phyloP scores from a whole-genome alignment of 192 early-diverging fungal genomes.

The Umbelopsis ramanniana region DNA sequence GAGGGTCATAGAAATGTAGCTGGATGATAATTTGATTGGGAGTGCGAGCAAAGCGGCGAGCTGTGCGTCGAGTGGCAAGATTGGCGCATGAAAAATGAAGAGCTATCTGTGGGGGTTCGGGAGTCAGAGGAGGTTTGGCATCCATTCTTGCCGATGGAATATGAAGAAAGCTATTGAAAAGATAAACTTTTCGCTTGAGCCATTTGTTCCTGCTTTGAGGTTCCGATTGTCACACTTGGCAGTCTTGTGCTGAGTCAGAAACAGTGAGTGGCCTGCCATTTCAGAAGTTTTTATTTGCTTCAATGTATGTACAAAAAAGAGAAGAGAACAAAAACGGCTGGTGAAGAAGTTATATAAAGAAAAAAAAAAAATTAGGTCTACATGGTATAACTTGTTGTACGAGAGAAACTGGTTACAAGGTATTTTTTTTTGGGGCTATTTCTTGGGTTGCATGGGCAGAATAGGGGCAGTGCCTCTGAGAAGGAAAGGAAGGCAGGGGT shows the following conservation, averaged over 20 bases:
- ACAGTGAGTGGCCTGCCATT: neutral
- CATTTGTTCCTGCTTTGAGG: neutral
- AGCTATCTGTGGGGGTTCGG: constrained; percentile 16
- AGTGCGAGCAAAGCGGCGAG: neutral
- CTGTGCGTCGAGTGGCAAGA: neutral
- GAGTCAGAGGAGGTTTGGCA: constrained; percentile 9
- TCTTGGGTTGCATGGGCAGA: no score
- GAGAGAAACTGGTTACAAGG: neutral
- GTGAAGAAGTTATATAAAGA: neutral
- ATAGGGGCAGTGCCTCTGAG: neutral
- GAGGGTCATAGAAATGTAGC: constrained; percentile 13
- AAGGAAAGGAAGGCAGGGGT: neutral
- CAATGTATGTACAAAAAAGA: neutral
- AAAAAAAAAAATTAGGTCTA: constrained; percentile 9
- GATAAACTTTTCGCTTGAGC: neutral
- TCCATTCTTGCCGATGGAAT: neutral
- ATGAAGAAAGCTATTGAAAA: neutral
- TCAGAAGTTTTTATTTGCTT: neutral
- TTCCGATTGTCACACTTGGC: neutral
- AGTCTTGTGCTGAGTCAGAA: neutral
- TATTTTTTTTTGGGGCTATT: no score
- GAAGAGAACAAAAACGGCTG: neutral
- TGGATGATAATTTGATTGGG: constrained; percentile 6
- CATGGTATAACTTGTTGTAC: constrained; percentile 8
- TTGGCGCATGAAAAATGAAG: constrained; percentile 21